These are phyloP conservation scores for Aspergillus terreus DNA, from an alignment of 2,329 filamentous ascomycete species.

Conservation along the genomic window DNA sequence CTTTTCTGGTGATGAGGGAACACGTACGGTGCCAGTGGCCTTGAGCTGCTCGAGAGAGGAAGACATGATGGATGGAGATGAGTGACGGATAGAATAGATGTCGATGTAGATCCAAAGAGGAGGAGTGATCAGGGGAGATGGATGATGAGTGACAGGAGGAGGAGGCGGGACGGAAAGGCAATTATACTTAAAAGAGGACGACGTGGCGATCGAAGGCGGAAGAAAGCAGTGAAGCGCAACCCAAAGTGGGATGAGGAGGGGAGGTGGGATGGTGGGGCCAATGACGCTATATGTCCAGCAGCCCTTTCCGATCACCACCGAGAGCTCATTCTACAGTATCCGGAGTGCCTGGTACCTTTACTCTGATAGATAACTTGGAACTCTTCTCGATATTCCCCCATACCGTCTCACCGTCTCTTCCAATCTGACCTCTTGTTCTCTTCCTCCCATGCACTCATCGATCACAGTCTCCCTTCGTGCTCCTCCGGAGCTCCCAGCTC, in stretches of 20 bases:
- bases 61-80: slow-evolving; percentile 58
- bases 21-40: slow-evolving; percentile 84
- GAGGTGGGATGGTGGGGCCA: slow-evolving; percentile 20
- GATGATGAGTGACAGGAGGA: slow-evolving; percentile 6
- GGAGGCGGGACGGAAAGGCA: slow-evolving; percentile 9
- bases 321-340: too few relatives aligned
- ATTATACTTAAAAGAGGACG: slow-evolving; percentile 7
- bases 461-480: not conserved
- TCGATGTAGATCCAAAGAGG: not conserved
- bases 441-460: not conserved
- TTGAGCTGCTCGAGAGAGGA: slow-evolving; percentile 95
- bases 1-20: slow-evolving; percentile 27
- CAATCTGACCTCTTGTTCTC: not conserved
- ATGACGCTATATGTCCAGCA: slow-evolving; percentile 18
- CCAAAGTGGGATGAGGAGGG: slow-evolving; percentile 3
- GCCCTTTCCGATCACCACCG: not conserved
- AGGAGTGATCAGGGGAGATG: not conserved
- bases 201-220: slow-evolving; percentile 9
- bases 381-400: not conserved
- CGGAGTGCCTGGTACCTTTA: too few relatives aligned
- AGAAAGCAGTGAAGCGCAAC: not conserved
- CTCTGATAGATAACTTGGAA: too few relatives aligned
- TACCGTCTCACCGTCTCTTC: not conserved
- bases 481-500: not conserved
- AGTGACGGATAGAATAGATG: not conserved